Conservation (phyloP, 441 rosid species). For the Cnidoscolus chayamansa region DNA sequence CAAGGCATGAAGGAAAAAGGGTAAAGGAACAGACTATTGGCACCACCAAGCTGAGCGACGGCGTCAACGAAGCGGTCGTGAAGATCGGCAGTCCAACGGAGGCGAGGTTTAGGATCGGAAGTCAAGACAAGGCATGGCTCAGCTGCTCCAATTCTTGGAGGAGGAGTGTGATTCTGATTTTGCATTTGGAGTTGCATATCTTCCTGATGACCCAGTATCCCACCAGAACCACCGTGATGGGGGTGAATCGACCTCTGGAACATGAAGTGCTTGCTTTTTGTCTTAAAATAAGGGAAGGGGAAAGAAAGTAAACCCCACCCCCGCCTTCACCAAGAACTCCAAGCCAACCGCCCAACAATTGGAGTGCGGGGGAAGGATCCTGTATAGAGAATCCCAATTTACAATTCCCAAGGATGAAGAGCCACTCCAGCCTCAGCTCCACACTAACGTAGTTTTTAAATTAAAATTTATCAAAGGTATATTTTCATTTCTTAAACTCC, state of each 20-base stretch:
- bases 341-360: not conserved
- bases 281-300: no score
- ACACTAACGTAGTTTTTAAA: no score
- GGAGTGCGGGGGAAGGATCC: not conserved
- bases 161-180: slow-evolving; percentile 19
- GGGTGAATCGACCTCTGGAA: slow-evolving; percentile 37
- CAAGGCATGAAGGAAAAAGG: not conserved
- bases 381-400: not conserved
- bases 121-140: slow-evolving; percentile 72
- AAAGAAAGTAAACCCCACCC: slow-evolving; percentile 3
- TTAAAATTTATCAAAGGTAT: no score
- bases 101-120: slow-evolving; percentile 86
- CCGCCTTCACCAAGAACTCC: not conserved
- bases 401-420: no score
- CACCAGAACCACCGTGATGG: slow-evolving; percentile 26
- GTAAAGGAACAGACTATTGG: slow-evolving; percentile 53
- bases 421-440: no score
- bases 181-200: slow-evolving; percentile 30
- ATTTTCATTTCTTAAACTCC: no score
- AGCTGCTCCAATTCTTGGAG: slow-evolving; percentile 25
- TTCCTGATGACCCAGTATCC: slow-evolving; percentile 30
- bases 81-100: slow-evolving; percentile 92
- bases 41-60: slow-evolving; percentile 82
- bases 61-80: slow-evolving; percentile 86
- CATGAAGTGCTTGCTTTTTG: not conserved